These are phyloP conservation scores for Eucalyptus tenuipes DNA, from an alignment of 345 rosid genomes.

Conservation along the genomic window DNA sequence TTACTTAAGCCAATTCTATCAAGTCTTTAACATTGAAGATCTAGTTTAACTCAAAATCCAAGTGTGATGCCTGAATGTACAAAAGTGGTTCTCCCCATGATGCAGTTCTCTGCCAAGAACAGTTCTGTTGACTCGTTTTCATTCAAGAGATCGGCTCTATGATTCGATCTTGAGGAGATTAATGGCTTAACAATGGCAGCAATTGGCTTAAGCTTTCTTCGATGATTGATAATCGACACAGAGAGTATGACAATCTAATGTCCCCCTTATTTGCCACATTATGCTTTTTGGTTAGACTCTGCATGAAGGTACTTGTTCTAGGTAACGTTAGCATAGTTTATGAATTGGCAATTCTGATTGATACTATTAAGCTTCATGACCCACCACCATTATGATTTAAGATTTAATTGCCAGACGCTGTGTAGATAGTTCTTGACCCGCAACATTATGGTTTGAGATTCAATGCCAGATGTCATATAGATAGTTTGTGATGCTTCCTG, in stretches of 20 bases:
- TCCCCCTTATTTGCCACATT: neutral
- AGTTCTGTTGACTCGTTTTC: neutral
- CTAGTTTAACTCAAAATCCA: neutral
- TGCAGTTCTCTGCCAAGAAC: neutral
- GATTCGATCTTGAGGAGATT: neutral
- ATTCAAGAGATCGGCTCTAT: neutral
- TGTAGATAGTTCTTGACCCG: neutral
- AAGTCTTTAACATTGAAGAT: neutral
- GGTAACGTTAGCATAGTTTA: neutral
- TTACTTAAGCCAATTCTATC: neutral
- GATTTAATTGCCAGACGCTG: neutral
- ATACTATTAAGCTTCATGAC: neutral
- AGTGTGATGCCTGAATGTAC: neutral
- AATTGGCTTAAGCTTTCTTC: neutral
- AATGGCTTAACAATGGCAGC: neutral
- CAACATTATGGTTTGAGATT: neutral
- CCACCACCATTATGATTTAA: neutral
- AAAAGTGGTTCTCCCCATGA: neutral
- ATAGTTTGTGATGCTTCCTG: neutral
- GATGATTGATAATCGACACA: neutral
- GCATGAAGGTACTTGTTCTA: neutral
- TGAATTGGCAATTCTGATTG: neutral
- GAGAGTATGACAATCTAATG: neutral
- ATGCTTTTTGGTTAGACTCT: neutral
- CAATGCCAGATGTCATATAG: neutral